Evolutionary conservation across 805 yeast species (phyloP), one percentile per base, ranked within the genome.

Genomic region (Kluyveromyces aestuarii): DNA sequence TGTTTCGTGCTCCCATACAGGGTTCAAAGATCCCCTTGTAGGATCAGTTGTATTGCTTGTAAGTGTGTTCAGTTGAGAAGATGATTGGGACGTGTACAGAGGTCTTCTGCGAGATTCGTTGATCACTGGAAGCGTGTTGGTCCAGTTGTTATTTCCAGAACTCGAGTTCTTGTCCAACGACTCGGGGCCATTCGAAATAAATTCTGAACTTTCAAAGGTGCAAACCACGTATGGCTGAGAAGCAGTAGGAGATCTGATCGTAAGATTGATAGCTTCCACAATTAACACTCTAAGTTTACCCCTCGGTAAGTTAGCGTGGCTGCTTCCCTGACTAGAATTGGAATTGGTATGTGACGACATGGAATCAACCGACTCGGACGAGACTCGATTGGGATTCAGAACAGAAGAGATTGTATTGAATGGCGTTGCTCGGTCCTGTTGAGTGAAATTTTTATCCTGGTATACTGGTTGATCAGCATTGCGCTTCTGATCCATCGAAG

Each of bases 1-100:
- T 13, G 97, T 91, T 63, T 88, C 88, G 66, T 90, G 96, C 61
- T 87, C 85, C 96, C 97, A 91, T 33, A 77, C 72, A 14, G 96
- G 96, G 62, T 84, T 84, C 14, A 56, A 42, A 33, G 54, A 52
- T 18, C 19, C 45, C 33, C 45, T 33, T 17, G 33, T 36, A 2
- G 18, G 19, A 42, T 51, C 51, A 21, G 46, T 35, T 37, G 54
- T 48, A 40, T 53, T 52, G 17, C 50, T 45, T 30, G 52, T 48
- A 42, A 61, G 41, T 53, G 70, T 65, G 48, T 69, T 63, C 50
- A 67, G 58, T 50, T 72, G 74, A 7, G 75, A 70, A 1, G 76
- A 71, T 1, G 75, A 70, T 50, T 73, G 74, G 53, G 72, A 66
- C 14, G 74, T 68, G 54, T 70, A 72, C 30, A 72, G 55, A 14